Evolutionary conservation across 352 stramenopile genomes (phyloP), one percentile per base, ranked within the genome.

Genomic region (Thalassiosira livingstoniorum): DNA sequence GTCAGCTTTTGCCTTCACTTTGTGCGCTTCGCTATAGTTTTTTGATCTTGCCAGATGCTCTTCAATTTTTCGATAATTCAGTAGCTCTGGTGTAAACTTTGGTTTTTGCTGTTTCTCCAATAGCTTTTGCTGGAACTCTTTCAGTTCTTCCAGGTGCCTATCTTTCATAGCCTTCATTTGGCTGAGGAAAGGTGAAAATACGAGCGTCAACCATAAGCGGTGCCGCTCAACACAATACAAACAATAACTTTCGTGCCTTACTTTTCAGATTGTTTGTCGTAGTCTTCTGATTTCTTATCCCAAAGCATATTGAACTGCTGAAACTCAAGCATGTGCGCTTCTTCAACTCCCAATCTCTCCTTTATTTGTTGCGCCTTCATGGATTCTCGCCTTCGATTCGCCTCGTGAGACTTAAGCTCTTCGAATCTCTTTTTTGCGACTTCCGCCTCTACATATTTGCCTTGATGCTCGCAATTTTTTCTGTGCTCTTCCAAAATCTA

Each of bases 271-370:
- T 98, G 97, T 70, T 92, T 85, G 73, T 98, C 96, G 80, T 98
- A 98, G 58, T 98, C 96, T 55, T 96, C 90, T 92, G 98, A 98
- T 85, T 98, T 98, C 70, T 96, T 94, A 80, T 99, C 96, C 97
- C 97, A 98, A 42, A 97, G 91, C 43, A 96, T 88, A 89, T 98
- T 99, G 75, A 98, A 98, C 85, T 98, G 96, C 90, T 98, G 96
- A 80, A 98, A 98, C 91, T 99, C 97, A 55, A 98, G 94, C 96
- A 98, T 98, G 86, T 98, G 97, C n/a, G 97, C 96, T 80, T 99
- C 97, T 75, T 99, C 96, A 13, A 99, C 95, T 32, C 96, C 97
- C 2, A 99, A 83, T 2, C 95, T 92, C 78, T 99, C 97, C 32
- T 96, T 95, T 54, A 98, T 98, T 85, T 98, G 96, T 57, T 96